A percentile compares a stretch with the other conserved stretches of the same genome.
phyloP scores from a whole-genome alignment of 176 grass and related monocot species.

The Pharus latifolius region DNA sequence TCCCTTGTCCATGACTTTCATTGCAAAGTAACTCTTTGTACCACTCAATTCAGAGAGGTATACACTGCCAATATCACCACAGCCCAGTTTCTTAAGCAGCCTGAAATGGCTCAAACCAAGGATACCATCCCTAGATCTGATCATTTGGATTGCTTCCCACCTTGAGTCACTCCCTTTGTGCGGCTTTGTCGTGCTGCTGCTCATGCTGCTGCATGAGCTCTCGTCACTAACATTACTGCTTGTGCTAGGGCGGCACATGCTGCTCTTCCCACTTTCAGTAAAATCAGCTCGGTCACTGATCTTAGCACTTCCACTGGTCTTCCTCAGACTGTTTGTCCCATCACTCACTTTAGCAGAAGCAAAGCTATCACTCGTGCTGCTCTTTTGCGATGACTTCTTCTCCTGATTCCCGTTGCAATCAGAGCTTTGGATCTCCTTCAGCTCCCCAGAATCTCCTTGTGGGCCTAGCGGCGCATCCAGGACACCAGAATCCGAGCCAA shows the following conservation, averaged over 20 bases:
- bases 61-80: constrained; percentile 79
- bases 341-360: constrained; percentile 82
- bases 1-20: constrained; percentile 92
- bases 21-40: constrained; percentile 73
- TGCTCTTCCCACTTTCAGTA: constrained; percentile 75
- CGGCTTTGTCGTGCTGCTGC: constrained; percentile 60
- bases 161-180: constrained; percentile 82
- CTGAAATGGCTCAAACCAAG: constrained; percentile 79
- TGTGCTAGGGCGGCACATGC: constrained; percentile 66
- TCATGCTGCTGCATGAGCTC: constrained; percentile 79
- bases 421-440: constrained; percentile 27
- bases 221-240: constrained; percentile 69
- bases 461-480: constrained; percentile 10
- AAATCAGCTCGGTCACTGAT: constrained; percentile 50
- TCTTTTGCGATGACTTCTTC: constrained; percentile 63
- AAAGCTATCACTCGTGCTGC: constrained; percentile 68
- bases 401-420: constrained; percentile 49
- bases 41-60: constrained; percentile 84
- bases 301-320: constrained; percentile 58
- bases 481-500: constrained; percentile 12
- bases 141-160: constrained; percentile 71
- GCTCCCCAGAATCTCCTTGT: constrained; percentile 34
- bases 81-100: constrained; percentile 67
- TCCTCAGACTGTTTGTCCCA: constrained; percentile 64
- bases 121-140: constrained; percentile 49